These are phyloP conservation scores for Allantophomopsis cytisporea DNA, from an alignment of 2,329 filamentous ascomycete species.

Conservation along the genomic window DNA sequence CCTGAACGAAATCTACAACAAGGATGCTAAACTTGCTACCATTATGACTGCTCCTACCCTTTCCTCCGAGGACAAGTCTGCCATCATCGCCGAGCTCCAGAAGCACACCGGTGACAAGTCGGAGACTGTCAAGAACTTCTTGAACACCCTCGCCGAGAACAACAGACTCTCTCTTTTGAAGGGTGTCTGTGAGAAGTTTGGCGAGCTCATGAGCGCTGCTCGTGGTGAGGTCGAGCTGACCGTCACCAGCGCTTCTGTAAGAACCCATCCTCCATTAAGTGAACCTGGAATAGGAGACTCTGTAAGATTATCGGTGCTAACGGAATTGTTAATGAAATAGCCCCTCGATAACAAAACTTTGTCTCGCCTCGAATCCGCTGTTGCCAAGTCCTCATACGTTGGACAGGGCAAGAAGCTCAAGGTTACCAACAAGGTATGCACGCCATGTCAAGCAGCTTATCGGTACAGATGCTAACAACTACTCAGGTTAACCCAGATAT, in stretches of 20 bases:
- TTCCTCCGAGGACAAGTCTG: slow-evolving; percentile 62
- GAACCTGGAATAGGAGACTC: slow-evolving; percentile 1
- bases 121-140: slow-evolving; percentile 88
- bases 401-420: slow-evolving; percentile 94
- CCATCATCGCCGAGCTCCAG: slow-evolving; percentile 76
- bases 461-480: slow-evolving; percentile 1
- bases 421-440: slow-evolving; percentile 71
- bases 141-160: slow-evolving; percentile 83
- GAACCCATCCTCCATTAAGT: slow-evolving; percentile 16
- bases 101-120: slow-evolving; percentile 69
- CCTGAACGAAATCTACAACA: slow-evolving; percentile 61
- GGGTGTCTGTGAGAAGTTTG: slow-evolving; percentile 79
- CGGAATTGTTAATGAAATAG: slow-evolving; percentile 24
- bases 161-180: slow-evolving; percentile 79
- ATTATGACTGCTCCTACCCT: slow-evolving; percentile 78
- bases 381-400: slow-evolving; percentile 81
- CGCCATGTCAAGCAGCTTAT: too few relatives aligned
- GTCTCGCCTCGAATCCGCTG: slow-evolving; percentile 70
- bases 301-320: neutral
- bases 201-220: slow-evolving; percentile 72
- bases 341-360: slow-evolving; percentile 80
- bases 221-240: slow-evolving; percentile 87
- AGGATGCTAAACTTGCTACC: slow-evolving; percentile 65
- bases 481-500: slow-evolving; percentile 83
- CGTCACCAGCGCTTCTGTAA: slow-evolving; percentile 80